These are phyloP conservation scores for Vigna hirtella DNA, from an alignment of 306 rosid species.

Conservation along the genomic window DNA sequence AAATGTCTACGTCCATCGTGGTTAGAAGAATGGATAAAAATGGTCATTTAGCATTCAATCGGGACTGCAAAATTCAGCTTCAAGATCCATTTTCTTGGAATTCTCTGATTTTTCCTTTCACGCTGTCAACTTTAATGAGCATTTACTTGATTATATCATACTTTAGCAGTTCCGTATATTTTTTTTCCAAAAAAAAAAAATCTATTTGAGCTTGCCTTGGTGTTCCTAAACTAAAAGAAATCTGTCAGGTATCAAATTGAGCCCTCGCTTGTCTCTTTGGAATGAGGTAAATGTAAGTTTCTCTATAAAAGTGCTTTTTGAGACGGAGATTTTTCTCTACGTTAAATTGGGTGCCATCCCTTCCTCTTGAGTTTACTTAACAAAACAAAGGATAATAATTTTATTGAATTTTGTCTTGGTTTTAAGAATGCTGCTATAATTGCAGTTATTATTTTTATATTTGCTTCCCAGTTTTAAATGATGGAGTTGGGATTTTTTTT, in stretches of 20 bases:
- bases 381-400: not conserved
- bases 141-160: not conserved
- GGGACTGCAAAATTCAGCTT: not conserved
- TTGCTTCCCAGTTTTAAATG: not conserved
- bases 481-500: constrained; percentile 22
- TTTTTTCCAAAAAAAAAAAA: not conserved
- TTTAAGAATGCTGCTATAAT: constrained; percentile 11
- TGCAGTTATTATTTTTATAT: not conserved
- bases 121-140: not conserved
- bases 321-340: not conserved
- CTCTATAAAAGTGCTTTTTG: not conserved
- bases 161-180: not conserved
- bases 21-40: not conserved
- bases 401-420: not conserved
- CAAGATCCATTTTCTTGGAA: not conserved
- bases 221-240: not conserved
- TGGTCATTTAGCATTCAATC: not conserved
- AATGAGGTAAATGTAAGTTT: not conserved
- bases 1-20: not conserved
- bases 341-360: not conserved
- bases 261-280: not conserved
- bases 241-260: not conserved
- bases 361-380: not conserved
- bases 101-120: not conserved
- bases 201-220: constrained; percentile 12